Evolutionary conservation across 2,329 filamentous ascomycete species (phyloP).

Genomic region (Stylonectria norvegica): DNA sequence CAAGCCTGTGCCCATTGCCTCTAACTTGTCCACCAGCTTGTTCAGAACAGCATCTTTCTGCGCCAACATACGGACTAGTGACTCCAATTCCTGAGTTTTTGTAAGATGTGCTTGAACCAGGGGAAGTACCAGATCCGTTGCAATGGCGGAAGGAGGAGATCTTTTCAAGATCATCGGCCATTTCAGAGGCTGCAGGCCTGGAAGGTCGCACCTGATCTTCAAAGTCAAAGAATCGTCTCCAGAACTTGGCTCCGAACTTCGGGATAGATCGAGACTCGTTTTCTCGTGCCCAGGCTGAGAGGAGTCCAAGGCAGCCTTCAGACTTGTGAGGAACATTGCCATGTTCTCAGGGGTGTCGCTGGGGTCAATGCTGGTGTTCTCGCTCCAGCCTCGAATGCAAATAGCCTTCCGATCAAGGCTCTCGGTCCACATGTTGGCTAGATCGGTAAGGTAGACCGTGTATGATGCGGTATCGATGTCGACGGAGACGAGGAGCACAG

Average conservation of each 20-base stretch:
- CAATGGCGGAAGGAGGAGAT: constrained; percentile 39
- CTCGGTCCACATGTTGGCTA: constrained; percentile 72
- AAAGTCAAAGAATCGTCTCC: constrained; percentile 46
- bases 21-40: constrained; percentile 53
- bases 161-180: constrained; percentile 63
- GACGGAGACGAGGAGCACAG: constrained; percentile 62
- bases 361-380: constrained; percentile 70
- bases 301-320: constrained; percentile 51
- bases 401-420: constrained; percentile 59
- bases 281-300: constrained; percentile 42
- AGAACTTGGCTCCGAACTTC: constrained; percentile 30
- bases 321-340: constrained; percentile 61
- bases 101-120: constrained; percentile 46
- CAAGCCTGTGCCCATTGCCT: constrained; percentile 47
- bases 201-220: constrained; percentile 57
- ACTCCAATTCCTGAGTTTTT: constrained; percentile 38
- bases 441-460: constrained; percentile 64
- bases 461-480: constrained; percentile 56
- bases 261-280: constrained; percentile 44
- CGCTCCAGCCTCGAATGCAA: constrained; percentile 56
- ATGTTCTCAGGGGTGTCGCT: constrained; percentile 67
- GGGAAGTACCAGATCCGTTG: constrained; percentile 50
- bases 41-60: constrained; percentile 52
- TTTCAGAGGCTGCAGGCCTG: constrained; percentile 59
- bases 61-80: constrained; percentile 41